Evolutionary conservation across 176 grass and related monocot species (phyloP).

Genomic region (Hsuehochloa calcarea): DNA sequence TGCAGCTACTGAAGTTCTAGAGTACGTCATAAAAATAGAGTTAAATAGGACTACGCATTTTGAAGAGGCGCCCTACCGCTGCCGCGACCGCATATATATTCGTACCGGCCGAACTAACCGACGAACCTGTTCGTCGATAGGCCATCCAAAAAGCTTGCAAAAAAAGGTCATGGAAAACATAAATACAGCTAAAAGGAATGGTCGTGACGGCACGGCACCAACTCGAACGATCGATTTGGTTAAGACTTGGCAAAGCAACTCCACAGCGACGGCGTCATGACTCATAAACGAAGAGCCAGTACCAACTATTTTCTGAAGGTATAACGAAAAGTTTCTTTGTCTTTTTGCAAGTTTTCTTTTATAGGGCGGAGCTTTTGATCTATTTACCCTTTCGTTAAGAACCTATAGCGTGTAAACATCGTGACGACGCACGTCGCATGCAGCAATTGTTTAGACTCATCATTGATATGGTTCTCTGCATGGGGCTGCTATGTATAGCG

Average conservation of each 20-base stretch:
- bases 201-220: slow-evolving; percentile 17
- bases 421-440: slow-evolving; percentile 33
- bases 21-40: not conserved
- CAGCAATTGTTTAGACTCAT: not conserved
- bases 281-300: not conserved
- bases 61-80: slow-evolving; percentile 18
- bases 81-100: not conserved
- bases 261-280: not conserved
- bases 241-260: slow-evolving; percentile 20
- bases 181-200: slow-evolving; percentile 7
- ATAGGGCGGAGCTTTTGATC: not conserved
- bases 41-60: slow-evolving; percentile 30
- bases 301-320: not conserved
- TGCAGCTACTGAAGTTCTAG: not conserved
- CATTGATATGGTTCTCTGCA: not conserved
- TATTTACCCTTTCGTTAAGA: not conserved
- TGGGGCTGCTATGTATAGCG: not conserved
- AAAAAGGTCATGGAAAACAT: not conserved
- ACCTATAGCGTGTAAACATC: slow-evolving; percentile 2
- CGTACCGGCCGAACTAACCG: slow-evolving; percentile 36
- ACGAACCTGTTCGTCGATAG: slow-evolving; percentile 33
- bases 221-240: slow-evolving; percentile 21
- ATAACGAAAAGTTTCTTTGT: not conserved
- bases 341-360: not conserved
- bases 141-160: not conserved